These are phyloP conservation scores for Arthrobotrys pseudoclavata DNA, from an alignment of 2,329 filamentous ascomycete genomes.

Conservation along the genomic window DNA sequence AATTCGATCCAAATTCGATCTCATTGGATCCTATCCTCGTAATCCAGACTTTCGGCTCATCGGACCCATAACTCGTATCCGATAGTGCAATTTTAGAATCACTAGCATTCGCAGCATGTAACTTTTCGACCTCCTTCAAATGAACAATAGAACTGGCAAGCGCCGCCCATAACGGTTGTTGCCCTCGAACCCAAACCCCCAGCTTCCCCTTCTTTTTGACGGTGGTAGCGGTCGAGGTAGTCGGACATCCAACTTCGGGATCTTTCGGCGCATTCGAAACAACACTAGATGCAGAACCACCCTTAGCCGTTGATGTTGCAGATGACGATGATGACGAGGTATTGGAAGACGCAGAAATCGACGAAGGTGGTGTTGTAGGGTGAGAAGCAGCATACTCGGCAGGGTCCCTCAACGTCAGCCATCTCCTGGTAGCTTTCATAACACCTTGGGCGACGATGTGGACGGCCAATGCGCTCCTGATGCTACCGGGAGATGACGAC, in stretches of 20 bases:
- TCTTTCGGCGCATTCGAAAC: conserved; percentile 62
- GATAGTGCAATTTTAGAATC: conserved; percentile 65
- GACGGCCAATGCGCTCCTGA: conserved; percentile 63
- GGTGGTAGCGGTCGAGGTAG: conserved; percentile 64
- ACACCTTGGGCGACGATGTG: conserved; percentile 64
- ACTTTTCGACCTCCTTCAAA: conserved; percentile 70
- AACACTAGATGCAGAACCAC: conserved; percentile 51
- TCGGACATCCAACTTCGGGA: conserved; percentile 62
- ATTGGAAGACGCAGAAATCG: conserved; percentile 43
- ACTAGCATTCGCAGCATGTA: conserved; percentile 70
- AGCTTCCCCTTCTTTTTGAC: conserved; percentile 71
- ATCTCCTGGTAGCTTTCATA: conserved; percentile 63
- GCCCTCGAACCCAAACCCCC: conserved; percentile 71
- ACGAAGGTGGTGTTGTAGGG: conserved; percentile 53
- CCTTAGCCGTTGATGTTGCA: conserved; percentile 44
- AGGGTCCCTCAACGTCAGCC: conserved; percentile 62
- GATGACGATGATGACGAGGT: conserved; percentile 58
- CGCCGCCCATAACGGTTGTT: conserved; percentile 73
- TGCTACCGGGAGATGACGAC: conserved; percentile 61
- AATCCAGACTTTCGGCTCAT: conserved; percentile 71
- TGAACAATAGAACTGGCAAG: conserved; percentile 73
- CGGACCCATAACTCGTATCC: conserved; percentile 65
- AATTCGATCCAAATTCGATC: conserved; percentile 69
- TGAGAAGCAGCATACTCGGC: conserved; percentile 60
- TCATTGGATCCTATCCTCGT: conserved; percentile 71